These are phyloP conservation scores for Fusarium staphyleae DNA, from an alignment of 2,329 filamentous ascomycete genomes.

Conservation along the genomic window DNA sequence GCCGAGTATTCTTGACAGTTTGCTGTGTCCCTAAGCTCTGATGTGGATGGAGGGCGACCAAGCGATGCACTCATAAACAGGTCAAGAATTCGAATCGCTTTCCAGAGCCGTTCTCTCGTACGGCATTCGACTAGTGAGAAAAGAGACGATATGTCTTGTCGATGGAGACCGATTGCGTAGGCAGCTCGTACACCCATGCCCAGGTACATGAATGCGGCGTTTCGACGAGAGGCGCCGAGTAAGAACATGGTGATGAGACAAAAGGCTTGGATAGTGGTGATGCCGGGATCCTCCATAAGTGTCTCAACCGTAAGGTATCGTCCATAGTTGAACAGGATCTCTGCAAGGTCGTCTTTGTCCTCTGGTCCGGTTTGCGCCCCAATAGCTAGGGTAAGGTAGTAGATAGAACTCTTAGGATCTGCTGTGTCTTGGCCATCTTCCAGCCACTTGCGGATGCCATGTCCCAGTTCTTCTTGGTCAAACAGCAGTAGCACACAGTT, in stretches of 20 bases:
- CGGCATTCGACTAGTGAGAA: slow-evolving; percentile 39
- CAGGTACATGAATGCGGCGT: slow-evolving; percentile 50
- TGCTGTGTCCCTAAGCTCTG: slow-evolving; percentile 40
- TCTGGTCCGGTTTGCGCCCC: slow-evolving; percentile 46
- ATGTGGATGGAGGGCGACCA: slow-evolving; percentile 45
- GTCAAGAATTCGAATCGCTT: slow-evolving; percentile 44
- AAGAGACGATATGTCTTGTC: slow-evolving; percentile 39
- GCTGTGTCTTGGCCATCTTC: slow-evolving; percentile 29
- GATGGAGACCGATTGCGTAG: slow-evolving; percentile 45
- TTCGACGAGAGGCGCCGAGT: slow-evolving; percentile 45
- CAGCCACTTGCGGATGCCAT: slow-evolving; percentile 42
- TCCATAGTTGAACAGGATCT: slow-evolving; percentile 47
- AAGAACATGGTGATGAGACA: slow-evolving; percentile 50
- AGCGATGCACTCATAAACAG: slow-evolving; percentile 46
- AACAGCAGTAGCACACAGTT: slow-evolving; percentile 44
- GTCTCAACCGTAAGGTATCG: slow-evolving; percentile 44
- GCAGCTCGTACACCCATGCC: slow-evolving; percentile 50
- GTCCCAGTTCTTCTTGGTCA: slow-evolving; percentile 40
- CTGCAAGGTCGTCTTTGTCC: slow-evolving; percentile 45
- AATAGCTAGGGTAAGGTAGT: slow-evolving; percentile 44
- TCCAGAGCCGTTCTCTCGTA: slow-evolving; percentile 45
- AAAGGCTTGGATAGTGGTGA: slow-evolving; percentile 45
- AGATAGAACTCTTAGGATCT: slow-evolving; percentile 32
- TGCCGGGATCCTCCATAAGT: slow-evolving; percentile 47
- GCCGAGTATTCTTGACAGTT: slow-evolving; percentile 37